Percentiles rank a stretch among this genome's conserved stretches.
These are phyloP conservation scores for Turnera subulata DNA, from an alignment of 345 rosid genomes.

Conservation along the genomic window DNA sequence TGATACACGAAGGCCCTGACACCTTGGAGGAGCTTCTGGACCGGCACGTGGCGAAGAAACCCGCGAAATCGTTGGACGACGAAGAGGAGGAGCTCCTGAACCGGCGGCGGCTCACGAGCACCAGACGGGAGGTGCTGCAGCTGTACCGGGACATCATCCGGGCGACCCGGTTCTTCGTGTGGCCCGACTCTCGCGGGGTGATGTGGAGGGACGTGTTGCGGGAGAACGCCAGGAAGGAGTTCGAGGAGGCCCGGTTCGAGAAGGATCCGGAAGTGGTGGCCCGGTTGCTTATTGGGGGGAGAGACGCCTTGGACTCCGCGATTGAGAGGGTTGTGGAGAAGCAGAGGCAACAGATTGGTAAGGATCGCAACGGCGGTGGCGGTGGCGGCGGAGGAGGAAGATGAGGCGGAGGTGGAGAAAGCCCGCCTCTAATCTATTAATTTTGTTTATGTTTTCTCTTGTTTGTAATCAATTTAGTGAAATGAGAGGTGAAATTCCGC, in stretches of 20 bases:
- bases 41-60: conserved; percentile 64
- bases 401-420: no score
- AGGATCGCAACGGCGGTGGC: conserved; percentile 35
- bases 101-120: conserved; percentile 59
- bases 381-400: no score
- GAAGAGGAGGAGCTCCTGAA: conserved; percentile 59
- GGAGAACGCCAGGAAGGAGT: conserved; percentile 79
- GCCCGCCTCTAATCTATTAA: no score
- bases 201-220: conserved; percentile 76
- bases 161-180: conserved; percentile 71
- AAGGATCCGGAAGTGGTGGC: conserved; percentile 77
- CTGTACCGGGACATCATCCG: conserved; percentile 85
- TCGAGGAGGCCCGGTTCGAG: conserved; percentile 78
- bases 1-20: conserved; percentile 72
- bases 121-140: conserved; percentile 66
- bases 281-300: conserved; percentile 69
- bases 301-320: conserved; percentile 68
- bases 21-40: conserved; percentile 77
- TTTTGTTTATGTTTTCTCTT: no score
- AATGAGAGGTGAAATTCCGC: no score
- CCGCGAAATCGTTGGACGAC: conserved; percentile 44
- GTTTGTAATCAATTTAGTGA: no score
- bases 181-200: conserved; percentile 69
- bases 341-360: conserved; percentile 59
- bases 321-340: conserved; percentile 75